A percentile compares a stretch with the other conserved stretches of the same genome.
These are phyloP conservation scores for Tricholoma saponaceum DNA, from an alignment of 768 basidiomycete genomes.

Conservation along the genomic window DNA sequence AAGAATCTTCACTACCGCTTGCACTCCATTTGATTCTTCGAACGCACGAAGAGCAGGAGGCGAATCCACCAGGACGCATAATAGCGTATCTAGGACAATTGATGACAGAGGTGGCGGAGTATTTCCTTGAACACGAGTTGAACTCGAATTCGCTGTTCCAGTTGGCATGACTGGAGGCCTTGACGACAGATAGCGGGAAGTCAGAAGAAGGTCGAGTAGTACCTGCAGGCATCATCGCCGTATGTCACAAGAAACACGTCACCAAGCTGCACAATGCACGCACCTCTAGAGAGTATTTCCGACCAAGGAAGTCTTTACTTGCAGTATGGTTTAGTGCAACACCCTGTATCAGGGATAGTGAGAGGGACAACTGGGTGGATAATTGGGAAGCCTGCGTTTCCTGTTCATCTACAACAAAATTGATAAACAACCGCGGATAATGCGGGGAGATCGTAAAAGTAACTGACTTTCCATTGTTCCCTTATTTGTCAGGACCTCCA, in stretches of 20 bases:
- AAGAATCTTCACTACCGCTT: conserved; percentile 79
- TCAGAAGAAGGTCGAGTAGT: conserved; percentile 65
- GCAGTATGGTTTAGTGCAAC: conserved; percentile 61
- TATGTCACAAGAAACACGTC: neutral
- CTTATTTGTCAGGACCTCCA: conserved; percentile 49
- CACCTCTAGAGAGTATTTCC: conserved; percentile 67
- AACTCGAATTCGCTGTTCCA: conserved; percentile 20
- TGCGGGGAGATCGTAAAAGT: neutral
- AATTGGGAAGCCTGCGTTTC: conserved; percentile 45
- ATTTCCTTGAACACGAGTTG: conserved; percentile 13
- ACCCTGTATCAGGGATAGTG: conserved; percentile 75
- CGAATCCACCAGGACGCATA: conserved; percentile 88
- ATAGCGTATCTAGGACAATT: conserved; percentile 73
- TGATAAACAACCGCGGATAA: conserved; percentile 3
- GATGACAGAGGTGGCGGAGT: conserved; percentile 55
- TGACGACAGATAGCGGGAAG: conserved; percentile 57
- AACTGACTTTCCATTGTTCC: conserved; percentile 42
- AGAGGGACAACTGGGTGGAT: conserved; percentile 49
- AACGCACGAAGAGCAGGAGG: conserved; percentile 70
- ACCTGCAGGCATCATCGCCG: conserved; percentile 39
- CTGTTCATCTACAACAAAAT: conserved; percentile 25
- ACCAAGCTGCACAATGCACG: conserved; percentile 14
- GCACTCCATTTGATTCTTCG: conserved; percentile 74
- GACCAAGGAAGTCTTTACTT: conserved; percentile 68
- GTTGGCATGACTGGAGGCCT: conserved; percentile 19